Evolutionary conservation across 2,329 filamentous ascomycete species (phyloP), one percentile per base, ranked within the genome.

Genomic region (Pseudofabraea citricarpa): DNA sequence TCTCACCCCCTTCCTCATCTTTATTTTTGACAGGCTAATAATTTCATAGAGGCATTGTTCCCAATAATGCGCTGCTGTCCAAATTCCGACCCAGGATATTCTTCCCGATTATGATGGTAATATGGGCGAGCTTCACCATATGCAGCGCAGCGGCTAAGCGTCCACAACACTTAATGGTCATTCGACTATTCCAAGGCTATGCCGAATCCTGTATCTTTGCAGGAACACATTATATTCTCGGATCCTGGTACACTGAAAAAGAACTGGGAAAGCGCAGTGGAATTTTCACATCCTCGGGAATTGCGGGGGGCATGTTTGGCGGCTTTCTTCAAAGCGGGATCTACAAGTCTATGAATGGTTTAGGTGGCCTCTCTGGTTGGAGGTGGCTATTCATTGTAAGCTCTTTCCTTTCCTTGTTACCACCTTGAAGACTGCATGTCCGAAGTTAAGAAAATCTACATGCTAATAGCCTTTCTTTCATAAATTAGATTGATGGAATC

Each of bases 61-160:
- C 79, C 0, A 76, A 73, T 40, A 82, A 81, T 53, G 58, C 83
- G 6, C 77, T 77, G 3, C 68, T 86, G 3, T 75, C 83, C 57
- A 79, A 82, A 52, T 57, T 85, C 47, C 72, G 72, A 37, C 81
- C 81, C 3, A 70, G 79, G 13, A 67, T 77, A 47, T 85, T 77
- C 66, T 82, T 82, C 54, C 81, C 80, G 0, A 52, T 66, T 20
- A 81, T 79, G 69, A 80, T 81, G 73, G 45, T 81, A 19, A 56
- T 75, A 44, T 86, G 82, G 83, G 80, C 74, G 2, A 66, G 69
- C 1, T 61, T 86, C 21, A 85, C 81, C 2, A 81, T 84, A 75
- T 64, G 70, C 23, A 81, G 77, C 1, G 77, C 75, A 2, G 68
- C 71, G 2, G 70, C 65, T 0, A 69, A 74, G 7, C 67, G 64